phyloP scores from a whole-genome alignment of 805 yeast species.

The Clavispora santaluciae region DNA sequence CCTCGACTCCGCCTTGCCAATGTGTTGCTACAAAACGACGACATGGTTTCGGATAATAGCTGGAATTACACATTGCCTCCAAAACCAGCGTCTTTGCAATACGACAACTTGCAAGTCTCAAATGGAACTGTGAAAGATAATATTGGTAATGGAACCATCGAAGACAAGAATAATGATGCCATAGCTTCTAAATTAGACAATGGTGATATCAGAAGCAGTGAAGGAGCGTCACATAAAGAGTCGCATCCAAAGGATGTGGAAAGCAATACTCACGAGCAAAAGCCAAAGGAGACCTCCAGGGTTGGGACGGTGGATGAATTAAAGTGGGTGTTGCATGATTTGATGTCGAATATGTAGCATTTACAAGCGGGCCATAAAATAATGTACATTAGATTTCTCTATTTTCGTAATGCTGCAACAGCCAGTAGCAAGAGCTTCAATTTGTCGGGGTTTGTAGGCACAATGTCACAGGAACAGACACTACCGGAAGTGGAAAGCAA shows the following conservation, averaged over 20 bases:
- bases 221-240: not conserved
- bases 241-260: slow-evolving; percentile 4
- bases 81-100: slow-evolving; percentile 10
- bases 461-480: not conserved
- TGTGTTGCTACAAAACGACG: slow-evolving; percentile 56
- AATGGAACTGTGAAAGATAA: slow-evolving; percentile 8
- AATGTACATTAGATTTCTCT: slow-evolving; percentile 1
- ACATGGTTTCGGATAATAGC: slow-evolving; percentile 15
- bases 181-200: not conserved
- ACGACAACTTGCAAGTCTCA: slow-evolving; percentile 9
- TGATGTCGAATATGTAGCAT: slow-evolving; percentile 41
- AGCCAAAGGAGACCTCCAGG: slow-evolving; percentile 21
- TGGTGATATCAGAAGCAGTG: slow-evolving; percentile 3
- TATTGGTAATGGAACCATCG: not conserved
- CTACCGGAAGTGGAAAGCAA: not conserved
- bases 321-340: slow-evolving; percentile 66
- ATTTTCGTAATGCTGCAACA: not conserved
- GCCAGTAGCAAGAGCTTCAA: not conserved
- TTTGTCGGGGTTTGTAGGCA: not conserved
- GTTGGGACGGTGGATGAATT: slow-evolving; percentile 64
- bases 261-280: slow-evolving; percentile 1
- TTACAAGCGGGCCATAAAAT: not conserved
- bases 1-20: slow-evolving; percentile 48
- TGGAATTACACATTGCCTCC: slow-evolving; percentile 30
- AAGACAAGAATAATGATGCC: slow-evolving; percentile 3